Evolutionary conservation across 169 alveolate species (phyloP), one percentile per base, ranked within the genome.

Genomic region (Cyclospora cayetanensis): DNA sequence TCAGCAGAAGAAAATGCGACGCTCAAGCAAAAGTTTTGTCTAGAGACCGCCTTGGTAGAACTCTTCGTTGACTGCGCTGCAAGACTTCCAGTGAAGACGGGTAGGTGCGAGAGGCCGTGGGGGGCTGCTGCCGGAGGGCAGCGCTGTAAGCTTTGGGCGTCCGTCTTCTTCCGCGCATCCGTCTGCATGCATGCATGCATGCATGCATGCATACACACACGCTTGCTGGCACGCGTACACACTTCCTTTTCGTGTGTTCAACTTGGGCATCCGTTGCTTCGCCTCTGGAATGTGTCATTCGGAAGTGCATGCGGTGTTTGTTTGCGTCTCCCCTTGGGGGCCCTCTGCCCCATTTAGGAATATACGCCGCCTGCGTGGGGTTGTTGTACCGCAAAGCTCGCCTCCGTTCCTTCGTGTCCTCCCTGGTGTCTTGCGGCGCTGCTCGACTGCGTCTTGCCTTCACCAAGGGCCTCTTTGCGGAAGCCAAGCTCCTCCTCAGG

Each of bases 331-430:
- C n/a, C n/a, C n/a, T n/a, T n/a, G n/a, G n/a, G n/a, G n/a, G n/a
- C n/a, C n/a, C n/a, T n/a, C n/a, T n/a, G n/a, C n/a, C 31, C 35
- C 35, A 4, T 46, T 31, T 53, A 80, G 90, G 90, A 1, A 80
- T 80, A n/a, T 80, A 80, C 77, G 72, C 90, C 34, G 41, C 74
- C 70, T 29, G 31, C 77, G 77, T 80, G n/a, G 90, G 90, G 27
- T 35, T 80, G 22, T 53, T 55, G 52, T 80, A 46, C 53, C n/a
- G 65, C 25, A 80, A 80, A 41, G 39, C 7, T 1, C 90, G 90
- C 37, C 34, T 80, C 31, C 46, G 90, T 15, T 25, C 42, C 22
- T 37, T 80, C 18, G 63, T 55, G 37, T 1, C n/a, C 2, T 11
- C 77, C 15, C 15, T 80, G 27, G 90, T 80, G 77, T n/a, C 27